Percentiles rank a stretch among this genome's conserved stretches.
These are phyloP conservation scores for Nowakowskiella sp. DNA, from an alignment of 192 early-diverging fungal genomes.

Conservation along the genomic window DNA sequence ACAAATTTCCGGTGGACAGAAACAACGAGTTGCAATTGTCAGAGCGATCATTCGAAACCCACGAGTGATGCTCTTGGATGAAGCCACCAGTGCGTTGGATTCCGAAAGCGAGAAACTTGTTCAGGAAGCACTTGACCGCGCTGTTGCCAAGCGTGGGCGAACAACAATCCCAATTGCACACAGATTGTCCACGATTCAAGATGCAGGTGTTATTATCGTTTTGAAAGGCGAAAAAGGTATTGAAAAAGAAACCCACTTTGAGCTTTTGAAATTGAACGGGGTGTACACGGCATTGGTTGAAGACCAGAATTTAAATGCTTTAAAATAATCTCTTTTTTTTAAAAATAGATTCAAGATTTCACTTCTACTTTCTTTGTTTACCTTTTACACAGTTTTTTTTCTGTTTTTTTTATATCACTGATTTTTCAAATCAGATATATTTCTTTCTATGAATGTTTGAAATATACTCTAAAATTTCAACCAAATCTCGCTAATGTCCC, in stretches of 20 bases:
- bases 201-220: background rate
- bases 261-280: background rate
- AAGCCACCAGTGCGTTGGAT: background rate
- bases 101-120: background rate
- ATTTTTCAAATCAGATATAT: too few species aligned
- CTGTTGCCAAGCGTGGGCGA: background rate
- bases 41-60: constrained; percentile 69
- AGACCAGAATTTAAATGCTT: too few species aligned
- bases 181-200: constrained; percentile 17
- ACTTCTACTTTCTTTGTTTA: too few species aligned
- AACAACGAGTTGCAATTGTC: constrained; percentile 53
- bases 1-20: constrained; percentile 14
- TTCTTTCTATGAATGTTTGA: too few species aligned
- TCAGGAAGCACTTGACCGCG: background rate
- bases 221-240: background rate
- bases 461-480: too few species aligned
- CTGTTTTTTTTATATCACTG: too few species aligned
- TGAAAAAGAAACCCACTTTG: background rate
- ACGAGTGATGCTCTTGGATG: constrained; percentile 36
- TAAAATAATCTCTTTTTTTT: too few species aligned
- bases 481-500: too few species aligned
- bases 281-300: too few species aligned
- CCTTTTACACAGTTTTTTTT: too few species aligned
- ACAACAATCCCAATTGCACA: background rate
- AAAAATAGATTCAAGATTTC: too few species aligned